These are phyloP conservation scores for Penicillium sp. DNA, from an alignment of 2,329 filamentous ascomycete genomes.

Conservation along the genomic window DNA sequence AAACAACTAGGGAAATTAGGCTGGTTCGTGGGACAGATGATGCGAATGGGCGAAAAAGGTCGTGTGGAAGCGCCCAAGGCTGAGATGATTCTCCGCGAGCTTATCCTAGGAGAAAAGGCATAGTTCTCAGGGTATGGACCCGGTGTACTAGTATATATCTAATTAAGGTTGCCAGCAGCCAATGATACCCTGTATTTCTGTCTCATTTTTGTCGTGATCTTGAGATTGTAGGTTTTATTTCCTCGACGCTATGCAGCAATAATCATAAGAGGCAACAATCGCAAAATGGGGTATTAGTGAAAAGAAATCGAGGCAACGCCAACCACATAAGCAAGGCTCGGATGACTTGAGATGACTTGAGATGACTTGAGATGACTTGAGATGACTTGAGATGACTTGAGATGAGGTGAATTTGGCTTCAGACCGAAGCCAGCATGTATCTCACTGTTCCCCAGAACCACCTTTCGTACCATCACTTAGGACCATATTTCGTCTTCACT, in stretches of 20 bases:
- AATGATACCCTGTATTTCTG: conserved; percentile 26
- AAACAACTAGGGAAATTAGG: conserved; percentile 66
- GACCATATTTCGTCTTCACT: conserved; percentile 16
- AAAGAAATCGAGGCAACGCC: background rate
- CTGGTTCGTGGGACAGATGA: conserved; percentile 70
- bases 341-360: background rate
- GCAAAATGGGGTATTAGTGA: background rate
- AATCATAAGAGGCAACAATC: background rate
- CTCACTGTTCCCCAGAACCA: background rate
- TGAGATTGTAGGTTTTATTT: background rate
- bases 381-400: too few species aligned
- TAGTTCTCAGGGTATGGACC: conserved; percentile 1
- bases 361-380: too few species aligned
- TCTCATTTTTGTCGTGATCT: background rate
- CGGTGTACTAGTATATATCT: background rate
- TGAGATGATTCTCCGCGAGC: conserved; percentile 49
- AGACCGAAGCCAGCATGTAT: background rate
- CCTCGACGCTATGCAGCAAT: conserved; percentile 5
- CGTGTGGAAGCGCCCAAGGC: conserved; percentile 51
- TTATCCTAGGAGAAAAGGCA: conserved; percentile 25
- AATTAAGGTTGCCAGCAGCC: background rate
- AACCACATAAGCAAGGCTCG: background rate
- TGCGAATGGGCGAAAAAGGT: conserved; percentile 56
- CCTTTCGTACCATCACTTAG: background rate
- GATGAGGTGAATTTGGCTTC: background rate